Evolutionary conservation across 176 grass and related monocot species (phyloP).

Genomic region (Saccharum spontaneum): DNA sequence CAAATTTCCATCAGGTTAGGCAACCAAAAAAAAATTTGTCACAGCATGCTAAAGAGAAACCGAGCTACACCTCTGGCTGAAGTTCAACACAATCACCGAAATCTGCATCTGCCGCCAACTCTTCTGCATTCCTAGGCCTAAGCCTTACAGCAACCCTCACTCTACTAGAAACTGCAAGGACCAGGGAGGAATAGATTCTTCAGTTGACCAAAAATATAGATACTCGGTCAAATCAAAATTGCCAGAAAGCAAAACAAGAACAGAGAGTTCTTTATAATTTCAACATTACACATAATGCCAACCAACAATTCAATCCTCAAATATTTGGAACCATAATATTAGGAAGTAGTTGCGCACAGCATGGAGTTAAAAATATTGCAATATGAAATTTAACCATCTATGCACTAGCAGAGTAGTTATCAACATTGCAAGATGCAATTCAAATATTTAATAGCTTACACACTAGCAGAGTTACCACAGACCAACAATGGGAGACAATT

Average conservation of each 20-base stretch:
- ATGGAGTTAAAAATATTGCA: not conserved
- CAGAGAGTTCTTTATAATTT: constrained; percentile 2
- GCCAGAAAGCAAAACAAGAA: not conserved
- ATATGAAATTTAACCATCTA: not conserved
- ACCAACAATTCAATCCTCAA: not conserved
- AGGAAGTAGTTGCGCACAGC: not conserved
- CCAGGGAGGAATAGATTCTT: not conserved
- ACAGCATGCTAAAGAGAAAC: constrained; percentile 6
- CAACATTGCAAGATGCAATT: not conserved
- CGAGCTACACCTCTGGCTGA: constrained; percentile 73
- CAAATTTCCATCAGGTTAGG: constrained; percentile 16
- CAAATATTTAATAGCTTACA: not conserved
- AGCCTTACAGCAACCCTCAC: constrained; percentile 98
- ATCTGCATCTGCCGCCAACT: constrained; percentile 84
- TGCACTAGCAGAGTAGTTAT: not conserved
- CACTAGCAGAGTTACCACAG: not conserved
- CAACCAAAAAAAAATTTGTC: constrained; percentile 30
- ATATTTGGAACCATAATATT: constrained; percentile 11
- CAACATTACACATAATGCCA: not conserved
- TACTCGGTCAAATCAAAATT: constrained; percentile 17
- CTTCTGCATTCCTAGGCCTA: constrained; percentile 86
- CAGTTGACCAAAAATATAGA: constrained; percentile 11
- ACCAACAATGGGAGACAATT: not conserved
- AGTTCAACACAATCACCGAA: constrained; percentile 97
- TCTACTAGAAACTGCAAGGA: constrained; percentile 79